These are phyloP conservation scores for Nigrospora sphaerica DNA, from an alignment of 2,329 filamentous ascomycete species.

Conservation along the genomic window DNA sequence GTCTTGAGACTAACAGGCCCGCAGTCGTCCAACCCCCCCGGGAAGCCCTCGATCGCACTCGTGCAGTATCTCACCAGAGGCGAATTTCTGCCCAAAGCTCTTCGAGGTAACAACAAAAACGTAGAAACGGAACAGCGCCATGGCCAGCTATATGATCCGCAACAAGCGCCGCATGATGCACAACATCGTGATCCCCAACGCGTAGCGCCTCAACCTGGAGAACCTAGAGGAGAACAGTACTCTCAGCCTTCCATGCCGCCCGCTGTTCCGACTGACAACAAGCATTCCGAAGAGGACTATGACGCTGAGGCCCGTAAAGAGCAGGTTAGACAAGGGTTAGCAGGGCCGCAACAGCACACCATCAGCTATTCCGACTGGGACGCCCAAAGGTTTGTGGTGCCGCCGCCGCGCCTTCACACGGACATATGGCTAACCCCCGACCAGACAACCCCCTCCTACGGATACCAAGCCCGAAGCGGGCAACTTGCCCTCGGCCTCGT, in stretches of 20 bases:
- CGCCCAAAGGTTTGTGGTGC: slow-evolving; percentile 40
- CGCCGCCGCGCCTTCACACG: not conserved
- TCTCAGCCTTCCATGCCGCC: no score
- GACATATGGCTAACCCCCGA: not conserved
- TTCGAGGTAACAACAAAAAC: no score
- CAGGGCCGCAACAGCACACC: slow-evolving; percentile 24
- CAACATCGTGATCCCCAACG: no score
- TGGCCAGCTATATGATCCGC: no score
- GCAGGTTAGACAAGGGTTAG: slow-evolving; percentile 23
- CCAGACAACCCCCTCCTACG: slow-evolving; percentile 53
- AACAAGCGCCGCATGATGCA: no score
- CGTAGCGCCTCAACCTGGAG: no score
- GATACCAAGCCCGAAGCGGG: slow-evolving; percentile 76
- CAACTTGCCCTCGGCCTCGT: slow-evolving; percentile 72
- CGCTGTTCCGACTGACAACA: no score
- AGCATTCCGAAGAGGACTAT: slow-evolving; percentile 3
- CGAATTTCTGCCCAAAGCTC: slow-evolving; percentile 34
- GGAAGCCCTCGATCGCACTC: slow-evolving; percentile 14
- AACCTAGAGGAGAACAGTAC: no score
- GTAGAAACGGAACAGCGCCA: no score
- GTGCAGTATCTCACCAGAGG: slow-evolving; percentile 49
- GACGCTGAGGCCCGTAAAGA: slow-evolving; percentile 41
- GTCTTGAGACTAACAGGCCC: slow-evolving; percentile 9
- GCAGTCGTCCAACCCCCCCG: slow-evolving; percentile 7
- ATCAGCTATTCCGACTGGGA: slow-evolving; percentile 37